Conservation (phyloP, 1,284 basidiomycete genomes). For the Tylopilus sp. region DNA sequence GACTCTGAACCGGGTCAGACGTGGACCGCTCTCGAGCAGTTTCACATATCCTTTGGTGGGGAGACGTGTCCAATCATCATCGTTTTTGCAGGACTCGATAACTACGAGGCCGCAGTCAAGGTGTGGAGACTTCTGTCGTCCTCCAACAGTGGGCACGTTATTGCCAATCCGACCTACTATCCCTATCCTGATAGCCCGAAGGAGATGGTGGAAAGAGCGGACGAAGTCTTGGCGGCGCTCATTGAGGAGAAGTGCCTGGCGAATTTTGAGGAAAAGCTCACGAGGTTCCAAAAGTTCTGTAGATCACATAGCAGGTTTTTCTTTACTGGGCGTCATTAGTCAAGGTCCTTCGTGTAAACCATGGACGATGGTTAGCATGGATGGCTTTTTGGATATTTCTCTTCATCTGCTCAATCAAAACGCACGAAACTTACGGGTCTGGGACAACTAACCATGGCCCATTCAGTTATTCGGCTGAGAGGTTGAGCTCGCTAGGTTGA, state of each 20-base stretch:
- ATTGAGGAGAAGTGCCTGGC: conserved; percentile 23
- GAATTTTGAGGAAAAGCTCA: conserved; percentile 21
- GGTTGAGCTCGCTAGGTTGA: too few relatives aligned
- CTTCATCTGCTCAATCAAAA: too few relatives aligned
- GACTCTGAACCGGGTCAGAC: conserved; percentile 6
- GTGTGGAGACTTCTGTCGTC: conserved; percentile 19
- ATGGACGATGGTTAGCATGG: too few relatives aligned
- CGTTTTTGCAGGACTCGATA: conserved; percentile 23
- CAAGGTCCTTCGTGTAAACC: too few relatives aligned
- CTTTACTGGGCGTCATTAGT: conserved; percentile 19
- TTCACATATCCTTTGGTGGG: conserved; percentile 21
- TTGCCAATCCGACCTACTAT: conserved; percentile 25
- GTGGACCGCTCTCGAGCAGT: conserved; percentile 20
- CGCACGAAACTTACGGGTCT: too few relatives aligned
- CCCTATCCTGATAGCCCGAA: conserved; percentile 10
- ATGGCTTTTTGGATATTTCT: too few relatives aligned
- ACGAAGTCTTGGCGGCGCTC: conserved; percentile 18
- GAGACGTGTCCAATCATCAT: conserved; percentile 23
- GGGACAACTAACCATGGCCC: too few relatives aligned
- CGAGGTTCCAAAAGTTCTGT: conserved; percentile 23
- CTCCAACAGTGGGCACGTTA: conserved; percentile 9
- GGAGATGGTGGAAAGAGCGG: conserved; percentile 20
- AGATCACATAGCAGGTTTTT: conserved; percentile 17
- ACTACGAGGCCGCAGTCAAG: conserved; percentile 12
- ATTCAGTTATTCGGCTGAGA: too few relatives aligned